Evolutionary conservation across 108 stramenopile genomes (phyloP).

Genomic region (Skeletonema menzelii): DNA sequence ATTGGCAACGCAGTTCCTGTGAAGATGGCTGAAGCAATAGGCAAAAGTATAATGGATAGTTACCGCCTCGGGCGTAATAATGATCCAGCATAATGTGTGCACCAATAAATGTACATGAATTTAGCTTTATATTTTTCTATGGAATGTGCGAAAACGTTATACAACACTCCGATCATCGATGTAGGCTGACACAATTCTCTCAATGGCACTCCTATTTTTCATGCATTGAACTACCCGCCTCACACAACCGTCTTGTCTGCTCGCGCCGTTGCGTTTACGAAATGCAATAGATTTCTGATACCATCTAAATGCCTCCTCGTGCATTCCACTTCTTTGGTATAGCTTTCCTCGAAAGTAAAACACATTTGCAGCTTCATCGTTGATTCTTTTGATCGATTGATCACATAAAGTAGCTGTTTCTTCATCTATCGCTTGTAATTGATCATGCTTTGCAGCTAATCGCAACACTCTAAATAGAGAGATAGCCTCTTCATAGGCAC

Average conservation of each 20-base stretch:
- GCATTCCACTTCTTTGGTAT: slow-evolving; percentile 22
- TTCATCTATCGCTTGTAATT: slow-evolving; percentile 14
- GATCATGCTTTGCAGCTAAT: slow-evolving; percentile 1
- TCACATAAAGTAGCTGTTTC: slow-evolving; percentile 7
- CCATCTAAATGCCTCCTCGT: slow-evolving; percentile 31
- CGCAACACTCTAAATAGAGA: slow-evolving; percentile 19
- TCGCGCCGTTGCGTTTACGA: slow-evolving; percentile 7
- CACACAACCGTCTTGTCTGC: background rate
- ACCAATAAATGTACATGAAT: no score
- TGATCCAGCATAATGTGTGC: background rate
- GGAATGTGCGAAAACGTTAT: background rate
- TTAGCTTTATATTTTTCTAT: background rate
- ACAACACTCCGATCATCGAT: slow-evolving; percentile 23
- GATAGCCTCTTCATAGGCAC: slow-evolving; percentile 40
- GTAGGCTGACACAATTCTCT: slow-evolving; percentile 34
- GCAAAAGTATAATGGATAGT: slow-evolving; percentile 29
- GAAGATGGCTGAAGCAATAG: slow-evolving; percentile 41
- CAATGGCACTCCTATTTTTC: slow-evolving; percentile 35
- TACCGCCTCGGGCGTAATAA: slow-evolving; percentile 1
- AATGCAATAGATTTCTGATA: slow-evolving; percentile 29
- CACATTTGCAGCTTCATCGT: slow-evolving; percentile 21
- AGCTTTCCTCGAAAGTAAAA: slow-evolving; percentile 35
- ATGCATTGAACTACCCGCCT: slow-evolving; percentile 32
- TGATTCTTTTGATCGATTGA: slow-evolving; percentile 8
- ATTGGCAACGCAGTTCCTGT: slow-evolving; percentile 66